Evolutionary conservation across 2,329 filamentous ascomycete species (phyloP), one percentile per base, ranked within the genome.

Genomic region (Colletotrichum viniferum): DNA sequence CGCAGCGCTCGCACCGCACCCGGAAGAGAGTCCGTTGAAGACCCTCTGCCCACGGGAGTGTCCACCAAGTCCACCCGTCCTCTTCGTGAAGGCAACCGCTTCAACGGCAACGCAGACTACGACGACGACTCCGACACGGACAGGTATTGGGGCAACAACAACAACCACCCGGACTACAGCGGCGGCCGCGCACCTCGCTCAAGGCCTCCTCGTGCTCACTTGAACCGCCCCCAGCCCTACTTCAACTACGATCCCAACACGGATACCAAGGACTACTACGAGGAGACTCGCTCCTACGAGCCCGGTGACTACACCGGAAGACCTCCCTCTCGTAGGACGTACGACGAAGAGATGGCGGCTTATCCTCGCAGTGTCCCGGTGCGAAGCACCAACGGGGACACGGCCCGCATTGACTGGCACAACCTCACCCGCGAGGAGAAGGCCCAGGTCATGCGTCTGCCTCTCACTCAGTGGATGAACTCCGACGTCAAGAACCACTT

Each of bases 381-480:
- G 13, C 73, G 72, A 48, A 77, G 75, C 68, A 71, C 55, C 32
- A 71, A 69, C 10, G 68, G 67, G 5, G 77, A 76, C 28, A 77
- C 79, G 3, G 73, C 78, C 30, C 78, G 79, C 21, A 78, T 87
- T 21, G 81, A 86, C 69, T 87, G 86, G 83, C 82, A 83, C 30
- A 80, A 81, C 43, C 77, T 88, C 56, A 84, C 81, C 7, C 78
- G 80, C 2, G 80, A 86, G 69, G 85, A 88, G 77, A 85, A 84
- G 79, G 82, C 81, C 6, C 80, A 87, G 72, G 85, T 87, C 12
- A 81, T 88, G 81, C 83, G 86, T 43, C 80, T 88, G 26, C 87
- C 86, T 3, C 83, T 85, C 80, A 85, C 83, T 4, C 81, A 86
- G 36, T 88, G 86, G 87, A 88, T 88, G 86, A 85, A 87, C 78